Conservation (phyloP, 2,329 filamentous ascomycete species). For the Aspergillus tubingensis region DNA sequence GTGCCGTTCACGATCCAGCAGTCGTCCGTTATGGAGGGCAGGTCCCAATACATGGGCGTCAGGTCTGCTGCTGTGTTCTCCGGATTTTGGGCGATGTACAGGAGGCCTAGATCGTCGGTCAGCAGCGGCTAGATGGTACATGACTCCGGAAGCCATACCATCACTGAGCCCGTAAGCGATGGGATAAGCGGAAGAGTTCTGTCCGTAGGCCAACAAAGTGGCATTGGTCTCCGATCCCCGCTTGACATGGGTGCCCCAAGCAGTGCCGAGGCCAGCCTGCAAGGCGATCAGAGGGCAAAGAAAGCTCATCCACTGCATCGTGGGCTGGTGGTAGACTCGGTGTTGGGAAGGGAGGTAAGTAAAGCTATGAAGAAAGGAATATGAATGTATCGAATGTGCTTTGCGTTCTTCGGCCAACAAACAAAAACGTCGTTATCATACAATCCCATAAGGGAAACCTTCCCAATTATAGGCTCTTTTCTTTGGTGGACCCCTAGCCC, state of each 20-base stretch:
- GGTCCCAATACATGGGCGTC: background rate
- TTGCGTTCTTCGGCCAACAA: too few species aligned
- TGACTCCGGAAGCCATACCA: background rate
- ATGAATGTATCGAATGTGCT: too few species aligned
- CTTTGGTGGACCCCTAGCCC: too few species aligned
- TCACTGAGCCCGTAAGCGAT: slow-evolving; percentile 1
- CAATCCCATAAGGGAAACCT: too few species aligned
- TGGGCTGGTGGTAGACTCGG: background rate
- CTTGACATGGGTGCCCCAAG: background rate
- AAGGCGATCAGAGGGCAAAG: background rate
- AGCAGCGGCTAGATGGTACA: background rate
- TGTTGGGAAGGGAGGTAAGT: too few species aligned
- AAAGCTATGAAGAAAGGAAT: too few species aligned
- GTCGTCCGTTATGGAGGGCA: slow-evolving; percentile 1
- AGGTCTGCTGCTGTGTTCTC: background rate
- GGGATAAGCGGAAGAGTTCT: background rate
- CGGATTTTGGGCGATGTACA: background rate
- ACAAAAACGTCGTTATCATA: too few species aligned
- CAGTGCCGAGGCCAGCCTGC: background rate
- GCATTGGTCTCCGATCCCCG: background rate
- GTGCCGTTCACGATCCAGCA: slow-evolving; percentile 5
- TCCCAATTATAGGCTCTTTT: too few species aligned
- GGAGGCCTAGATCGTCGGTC: background rate
- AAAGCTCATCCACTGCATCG: background rate
- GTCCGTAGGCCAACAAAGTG: background rate